Conservation (phyloP, 805 yeast species). For the Saccharomycopsis vini region DNA sequence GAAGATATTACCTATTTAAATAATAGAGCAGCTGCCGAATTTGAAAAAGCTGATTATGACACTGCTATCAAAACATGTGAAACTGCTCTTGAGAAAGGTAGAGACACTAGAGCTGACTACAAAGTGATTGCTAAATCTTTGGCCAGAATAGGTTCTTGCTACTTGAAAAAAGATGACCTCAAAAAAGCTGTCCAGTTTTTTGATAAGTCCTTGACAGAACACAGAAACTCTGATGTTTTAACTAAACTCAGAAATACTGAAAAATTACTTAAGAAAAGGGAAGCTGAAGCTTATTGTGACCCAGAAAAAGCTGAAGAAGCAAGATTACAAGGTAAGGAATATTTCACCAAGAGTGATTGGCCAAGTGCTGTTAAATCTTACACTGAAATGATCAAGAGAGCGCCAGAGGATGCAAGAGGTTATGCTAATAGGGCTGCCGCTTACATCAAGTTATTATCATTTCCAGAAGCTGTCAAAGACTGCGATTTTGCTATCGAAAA, state of each 20-base stretch:
- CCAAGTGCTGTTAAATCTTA: slow-evolving; percentile 92
- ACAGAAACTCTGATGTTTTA: slow-evolving; percentile 89
- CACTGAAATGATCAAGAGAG: slow-evolving; percentile 91
- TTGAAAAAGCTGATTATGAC: slow-evolving; percentile 87
- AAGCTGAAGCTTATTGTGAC: slow-evolving; percentile 70
- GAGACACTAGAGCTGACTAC: slow-evolving; percentile 86
- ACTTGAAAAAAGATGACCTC: slow-evolving; percentile 66
- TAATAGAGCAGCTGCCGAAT: slow-evolving; percentile 97
- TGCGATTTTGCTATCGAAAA: slow-evolving; percentile 82
- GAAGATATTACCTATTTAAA: slow-evolving; percentile 89
- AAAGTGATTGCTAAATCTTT: slow-evolving; percentile 86
- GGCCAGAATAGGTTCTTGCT: slow-evolving; percentile 81
- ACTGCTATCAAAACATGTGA: slow-evolving; percentile 74
- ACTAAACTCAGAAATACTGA: slow-evolving; percentile 82
- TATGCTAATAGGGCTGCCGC: slow-evolving; percentile 98
- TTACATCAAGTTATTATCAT: slow-evolving; percentile 84
- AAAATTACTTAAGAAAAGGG: slow-evolving; percentile 71
- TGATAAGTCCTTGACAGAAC: slow-evolving; percentile 92
- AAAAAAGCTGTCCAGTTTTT: slow-evolving; percentile 66
- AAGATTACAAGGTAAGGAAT: slow-evolving; percentile 83
- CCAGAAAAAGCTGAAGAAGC: slow-evolving; percentile 95
- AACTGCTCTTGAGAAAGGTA: slow-evolving; percentile 80
- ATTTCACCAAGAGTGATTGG: slow-evolving; percentile 88
- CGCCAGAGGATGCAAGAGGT: slow-evolving; percentile 95
- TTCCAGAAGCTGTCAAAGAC: slow-evolving; percentile 93